Conservation (phyloP, 2,329 filamentous ascomycete genomes). For the Beauveria medogensis region DNA sequence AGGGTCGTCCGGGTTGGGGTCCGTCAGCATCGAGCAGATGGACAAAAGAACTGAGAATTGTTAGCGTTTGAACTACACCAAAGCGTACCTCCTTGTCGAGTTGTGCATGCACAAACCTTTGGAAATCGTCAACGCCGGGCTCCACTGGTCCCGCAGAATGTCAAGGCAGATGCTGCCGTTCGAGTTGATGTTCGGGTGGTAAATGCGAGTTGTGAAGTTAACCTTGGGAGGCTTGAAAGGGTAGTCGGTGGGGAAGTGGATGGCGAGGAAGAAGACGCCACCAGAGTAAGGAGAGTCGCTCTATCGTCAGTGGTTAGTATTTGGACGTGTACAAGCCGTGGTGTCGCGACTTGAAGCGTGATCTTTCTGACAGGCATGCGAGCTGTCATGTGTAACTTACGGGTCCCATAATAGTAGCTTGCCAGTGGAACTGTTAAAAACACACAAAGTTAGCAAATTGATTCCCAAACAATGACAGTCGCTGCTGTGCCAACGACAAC, state of each 20-base stretch:
- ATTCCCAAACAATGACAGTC: background rate
- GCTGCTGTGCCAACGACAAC: constrained; percentile 2
- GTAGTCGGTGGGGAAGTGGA: constrained; percentile 99
- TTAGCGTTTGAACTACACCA: background rate
- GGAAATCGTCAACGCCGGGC: constrained; percentile 92
- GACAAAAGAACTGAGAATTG: constrained; percentile 71
- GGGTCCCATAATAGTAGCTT: constrained; percentile 99
- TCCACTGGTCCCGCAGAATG: constrained; percentile 98
- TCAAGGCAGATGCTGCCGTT: constrained; percentile 99
- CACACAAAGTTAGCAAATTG: constrained; percentile 17
- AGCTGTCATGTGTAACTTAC: constrained; percentile 49
- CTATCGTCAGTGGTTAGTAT: constrained; percentile 39
- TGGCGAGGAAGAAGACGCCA: constrained; percentile 97
- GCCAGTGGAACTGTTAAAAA: constrained; percentile 84
- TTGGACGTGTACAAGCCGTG: background rate
- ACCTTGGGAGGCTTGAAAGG: constrained; percentile 99
- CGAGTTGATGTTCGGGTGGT: constrained; percentile 99
- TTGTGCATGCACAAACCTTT: constrained; percentile 61
- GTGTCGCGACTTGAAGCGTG: background rate
- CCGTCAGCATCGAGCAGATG: constrained; percentile 99
- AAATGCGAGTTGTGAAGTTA: constrained; percentile 99
- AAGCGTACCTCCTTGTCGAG: background rate
- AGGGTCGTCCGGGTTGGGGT: constrained; percentile 98
- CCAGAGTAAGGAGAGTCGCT: constrained; percentile 95
- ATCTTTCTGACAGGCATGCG: background rate